phyloP scores from a whole-genome alignment of 225 moss, liverwort and hornwort genomes.

The Climacium dendroides region DNA sequence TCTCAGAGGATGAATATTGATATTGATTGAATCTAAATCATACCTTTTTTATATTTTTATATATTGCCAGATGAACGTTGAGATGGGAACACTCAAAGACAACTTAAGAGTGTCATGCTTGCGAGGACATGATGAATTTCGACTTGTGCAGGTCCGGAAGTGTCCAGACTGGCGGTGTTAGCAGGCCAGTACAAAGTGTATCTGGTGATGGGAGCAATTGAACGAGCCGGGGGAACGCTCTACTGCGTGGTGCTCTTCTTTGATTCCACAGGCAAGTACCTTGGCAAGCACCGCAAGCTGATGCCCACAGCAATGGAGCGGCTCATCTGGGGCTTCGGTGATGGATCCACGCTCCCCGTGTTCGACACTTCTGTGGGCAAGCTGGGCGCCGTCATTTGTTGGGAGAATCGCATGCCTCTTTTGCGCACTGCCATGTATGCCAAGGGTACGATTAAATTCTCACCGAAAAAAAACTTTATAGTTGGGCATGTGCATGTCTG shows the following conservation, averaged over 20 bases:
- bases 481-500: background rate
- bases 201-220: slow-evolving; percentile 53
- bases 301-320: slow-evolving; percentile 71
- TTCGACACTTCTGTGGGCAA: slow-evolving; percentile 58
- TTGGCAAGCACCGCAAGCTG: slow-evolving; percentile 72
- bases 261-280: slow-evolving; percentile 32
- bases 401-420: slow-evolving; percentile 87
- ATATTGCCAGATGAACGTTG: background rate
- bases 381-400: slow-evolving; percentile 68
- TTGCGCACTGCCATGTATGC: slow-evolving; percentile 76
- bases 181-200: slow-evolving; percentile 36
- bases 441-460: slow-evolving; percentile 18
- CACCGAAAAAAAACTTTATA: background rate
- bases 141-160: slow-evolving; percentile 47
- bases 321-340: slow-evolving; percentile 72
- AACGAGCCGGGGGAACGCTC: slow-evolving; percentile 46
- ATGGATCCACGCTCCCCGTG: slow-evolving; percentile 69
- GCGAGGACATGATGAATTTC: background rate
- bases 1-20: background rate
- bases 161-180: slow-evolving; percentile 34
- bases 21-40: background rate
- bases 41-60: background rate
- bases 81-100: background rate
- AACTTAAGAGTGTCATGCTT: background rate
- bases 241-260: slow-evolving; percentile 53